Percentiles rank a stretch among this genome's conserved stretches.
Conservation (phyloP, 2,329 filamentous ascomycete species). For the Rutstroemia sp. region DNA sequence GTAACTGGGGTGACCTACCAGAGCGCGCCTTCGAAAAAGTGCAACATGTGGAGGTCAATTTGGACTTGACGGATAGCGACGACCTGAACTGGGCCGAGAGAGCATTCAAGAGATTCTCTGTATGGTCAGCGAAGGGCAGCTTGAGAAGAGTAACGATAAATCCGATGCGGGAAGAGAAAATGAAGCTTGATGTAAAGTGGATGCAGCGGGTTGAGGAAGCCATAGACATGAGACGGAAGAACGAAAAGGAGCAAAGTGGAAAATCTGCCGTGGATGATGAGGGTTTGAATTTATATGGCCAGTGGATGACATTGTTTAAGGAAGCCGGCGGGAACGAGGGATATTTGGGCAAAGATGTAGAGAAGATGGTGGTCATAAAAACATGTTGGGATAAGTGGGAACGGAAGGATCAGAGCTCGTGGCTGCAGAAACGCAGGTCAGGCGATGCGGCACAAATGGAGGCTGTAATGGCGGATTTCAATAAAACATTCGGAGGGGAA, state of each 20-base stretch:
- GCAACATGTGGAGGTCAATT: conserved; percentile 1
- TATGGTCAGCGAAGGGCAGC: not conserved
- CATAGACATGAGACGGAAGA: not conserved
- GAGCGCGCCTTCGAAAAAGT: not conserved
- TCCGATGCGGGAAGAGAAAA: not conserved
- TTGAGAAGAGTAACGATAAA: conserved; percentile 3
- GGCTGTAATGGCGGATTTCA: conserved; percentile 1
- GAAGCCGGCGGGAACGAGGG: not conserved
- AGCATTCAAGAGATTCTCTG: not conserved
- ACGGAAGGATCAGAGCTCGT: not conserved
- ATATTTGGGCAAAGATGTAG: not conserved
- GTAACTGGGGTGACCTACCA: not conserved
- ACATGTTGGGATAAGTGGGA: conserved; percentile 5
- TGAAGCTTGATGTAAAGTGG: conserved; percentile 6
- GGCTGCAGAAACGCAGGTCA: not conserved
- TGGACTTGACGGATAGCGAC: not conserved
- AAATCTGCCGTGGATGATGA: not conserved
- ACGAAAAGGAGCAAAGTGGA: not conserved
- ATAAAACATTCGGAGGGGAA: conserved; percentile 5
- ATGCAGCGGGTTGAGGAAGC: conserved; percentile 4
- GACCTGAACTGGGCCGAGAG: conserved; percentile 3
- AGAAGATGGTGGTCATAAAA: not conserved
- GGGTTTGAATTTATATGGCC: not conserved
- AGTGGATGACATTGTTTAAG: conserved; percentile 1
- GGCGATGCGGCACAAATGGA: not conserved